A percentile compares a stretch with the other conserved stretches of the same genome.
These are phyloP conservation scores for Raffaelea arxii DNA, from an alignment of 2,329 filamentous ascomycete genomes.

Conservation along the genomic window DNA sequence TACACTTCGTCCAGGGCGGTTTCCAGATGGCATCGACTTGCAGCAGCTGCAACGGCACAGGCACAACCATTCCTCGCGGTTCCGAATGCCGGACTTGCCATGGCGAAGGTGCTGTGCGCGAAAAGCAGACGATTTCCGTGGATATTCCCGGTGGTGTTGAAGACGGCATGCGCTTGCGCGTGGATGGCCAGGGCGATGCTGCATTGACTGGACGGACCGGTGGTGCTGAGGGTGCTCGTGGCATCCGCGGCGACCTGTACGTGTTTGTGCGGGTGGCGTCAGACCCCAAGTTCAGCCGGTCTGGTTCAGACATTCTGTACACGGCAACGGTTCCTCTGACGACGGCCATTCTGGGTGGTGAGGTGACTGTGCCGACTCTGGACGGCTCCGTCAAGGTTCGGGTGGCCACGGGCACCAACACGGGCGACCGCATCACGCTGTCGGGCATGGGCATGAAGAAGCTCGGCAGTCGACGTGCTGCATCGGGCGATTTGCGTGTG, in stretches of 20 bases:
- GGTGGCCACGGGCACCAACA: constrained; percentile 82
- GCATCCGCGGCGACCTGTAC: constrained; percentile 79
- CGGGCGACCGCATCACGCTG: constrained; percentile 84
- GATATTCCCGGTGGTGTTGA: constrained; percentile 95
- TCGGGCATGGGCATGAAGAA: constrained; percentile 91
- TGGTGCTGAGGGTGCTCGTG: constrained; percentile 28
- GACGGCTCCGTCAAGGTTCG: constrained; percentile 86
- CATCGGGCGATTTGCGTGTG: constrained; percentile 74
- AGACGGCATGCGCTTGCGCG: constrained; percentile 84
- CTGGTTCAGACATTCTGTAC: constrained; percentile 84
- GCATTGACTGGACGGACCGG: constrained; percentile 57
- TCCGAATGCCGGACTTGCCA: constrained; percentile 71
- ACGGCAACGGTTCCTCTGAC: constrained; percentile 87
- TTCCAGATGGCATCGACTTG: constrained; percentile 97
- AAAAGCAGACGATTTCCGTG: constrained; percentile 73
- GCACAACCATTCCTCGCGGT: constrained; percentile 65
- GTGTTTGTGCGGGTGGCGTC: constrained; percentile 83
- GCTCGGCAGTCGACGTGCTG: constrained; percentile 58
- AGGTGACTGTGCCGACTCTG: constrained; percentile 80
- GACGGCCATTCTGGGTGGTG: constrained; percentile 84
- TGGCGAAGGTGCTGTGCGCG: constrained; percentile 75
- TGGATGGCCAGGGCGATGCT: constrained; percentile 80
- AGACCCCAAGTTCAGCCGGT: constrained; percentile 80
- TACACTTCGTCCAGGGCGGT: constrained; percentile 83
- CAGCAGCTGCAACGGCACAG: constrained; percentile 67